phyloP scores from a whole-genome alignment of 192 early-diverging fungal species.

The Ambispora gerdemannii region DNA sequence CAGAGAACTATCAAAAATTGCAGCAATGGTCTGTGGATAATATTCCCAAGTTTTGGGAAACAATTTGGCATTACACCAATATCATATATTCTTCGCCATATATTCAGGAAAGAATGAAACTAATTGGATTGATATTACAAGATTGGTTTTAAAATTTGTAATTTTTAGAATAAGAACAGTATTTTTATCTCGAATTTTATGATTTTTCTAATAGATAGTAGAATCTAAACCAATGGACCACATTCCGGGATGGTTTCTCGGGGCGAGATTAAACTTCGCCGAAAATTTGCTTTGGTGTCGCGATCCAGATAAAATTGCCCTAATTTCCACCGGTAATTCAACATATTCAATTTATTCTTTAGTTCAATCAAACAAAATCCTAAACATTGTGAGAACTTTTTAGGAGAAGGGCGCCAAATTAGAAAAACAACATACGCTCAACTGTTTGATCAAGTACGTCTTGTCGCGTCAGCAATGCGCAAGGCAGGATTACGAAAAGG shows the following conservation, averaged over 20 bases:
- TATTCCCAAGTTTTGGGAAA: constrained; percentile 80
- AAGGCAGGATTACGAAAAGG: constrained; percentile 66
- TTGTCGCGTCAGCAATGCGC: constrained; percentile 71
- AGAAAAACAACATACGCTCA: constrained; percentile 63
- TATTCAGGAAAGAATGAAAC: not conserved
- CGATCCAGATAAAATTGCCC: constrained; percentile 46
- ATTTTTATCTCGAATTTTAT: not conserved
- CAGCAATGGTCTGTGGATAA: constrained; percentile 80
- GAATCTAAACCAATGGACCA: constrained; percentile 69
- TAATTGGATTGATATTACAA: not conserved
- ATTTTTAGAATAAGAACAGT: not conserved
- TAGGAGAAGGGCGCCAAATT: constrained; percentile 45
- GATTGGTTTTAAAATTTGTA: not conserved
- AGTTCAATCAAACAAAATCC: not conserved
- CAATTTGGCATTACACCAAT: constrained; percentile 76
- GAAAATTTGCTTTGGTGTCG: constrained; percentile 76
- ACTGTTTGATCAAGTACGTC: constrained; percentile 66
- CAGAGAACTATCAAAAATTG: constrained; percentile 70
- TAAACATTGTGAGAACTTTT: not conserved
- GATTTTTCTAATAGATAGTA: constrained; percentile 54
- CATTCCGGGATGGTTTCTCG: constrained; percentile 92
- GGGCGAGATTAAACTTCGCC: constrained; percentile 82
- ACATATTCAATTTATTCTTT: not conserved
- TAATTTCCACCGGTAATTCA: constrained; percentile 51
- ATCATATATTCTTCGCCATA: constrained; percentile 48